Base-by-base conservation (phyloP, 345 rosid genomes). In the Aethionema arabicum region DNA sequence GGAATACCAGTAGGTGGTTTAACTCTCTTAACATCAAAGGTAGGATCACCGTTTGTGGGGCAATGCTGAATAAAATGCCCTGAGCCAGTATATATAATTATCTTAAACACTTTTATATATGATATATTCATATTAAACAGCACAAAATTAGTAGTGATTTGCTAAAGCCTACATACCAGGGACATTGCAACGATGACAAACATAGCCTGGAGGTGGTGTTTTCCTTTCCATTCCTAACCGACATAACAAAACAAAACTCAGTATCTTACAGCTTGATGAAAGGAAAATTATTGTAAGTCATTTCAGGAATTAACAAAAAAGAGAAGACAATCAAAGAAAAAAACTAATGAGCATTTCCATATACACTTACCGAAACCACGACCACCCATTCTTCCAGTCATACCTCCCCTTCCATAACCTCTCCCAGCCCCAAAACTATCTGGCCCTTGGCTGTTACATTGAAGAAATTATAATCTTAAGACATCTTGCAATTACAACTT, bases 51-150 rank as follows among this genome's bases (percentile, higher is more conserved):
- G 69, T 95, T 95, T 47, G 99, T 95, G 47, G 99, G 96, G 46
- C 97, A 95, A 64, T 95, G 99, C 80, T 95, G 99, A 65, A 95
- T 95, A 74, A 85, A 90, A 80, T 95, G 99, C 15, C 99, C 99
- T 93, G 80, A 62, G 57, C 27, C 14, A 37, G 35, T 39, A 59
- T 62, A 21, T 7, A 61, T 46, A 54, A 32, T 14, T 31, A 11
- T 47, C 6, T 59, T 8, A 47, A 3, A 48, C 33, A 21, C 11
- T n/a, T 10, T 12, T 7, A n/a, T 13, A 33, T 48, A 15, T 52
- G 16, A 13, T 33, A 11, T 35, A 53, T 13, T 32, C 15, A 59
- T 39, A 41, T 9, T 21, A 5, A 46, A 29, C 8, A 29, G 9
- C n/a, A 58, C 21, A 4, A 52, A 39, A 36, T 35, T 55, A 46